Conservation (phyloP, 371 early-diverging fungal genomes). For the Mucor velutinosus region DNA sequence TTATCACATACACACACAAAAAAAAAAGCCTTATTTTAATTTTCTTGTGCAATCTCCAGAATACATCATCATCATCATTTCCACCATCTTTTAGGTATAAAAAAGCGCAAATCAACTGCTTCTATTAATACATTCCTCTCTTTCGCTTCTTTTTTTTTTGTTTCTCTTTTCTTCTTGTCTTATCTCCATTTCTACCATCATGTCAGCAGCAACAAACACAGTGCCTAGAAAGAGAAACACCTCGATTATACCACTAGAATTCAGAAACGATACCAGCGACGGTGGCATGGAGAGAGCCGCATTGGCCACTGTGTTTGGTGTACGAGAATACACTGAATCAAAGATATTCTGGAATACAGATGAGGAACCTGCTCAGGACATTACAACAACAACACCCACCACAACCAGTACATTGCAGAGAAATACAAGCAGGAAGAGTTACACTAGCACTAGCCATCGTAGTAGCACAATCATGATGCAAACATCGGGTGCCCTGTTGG, state of each 20-base stretch:
- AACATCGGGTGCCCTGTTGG: neutral
- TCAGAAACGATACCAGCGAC: slow-evolving; percentile 24
- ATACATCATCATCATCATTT: neutral
- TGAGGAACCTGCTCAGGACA: slow-evolving; percentile 15
- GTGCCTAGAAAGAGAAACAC: slow-evolving; percentile 20
- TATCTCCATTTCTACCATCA: neutral
- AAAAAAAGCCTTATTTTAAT: neutral
- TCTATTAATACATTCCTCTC: neutral
- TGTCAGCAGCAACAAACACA: neutral
- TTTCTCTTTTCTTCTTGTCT: neutral
- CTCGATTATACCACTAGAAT: slow-evolving; percentile 32
- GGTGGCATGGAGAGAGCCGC: slow-evolving; percentile 50
- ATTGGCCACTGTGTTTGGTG: slow-evolving; percentile 52
- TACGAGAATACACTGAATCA: slow-evolving; percentile 48
- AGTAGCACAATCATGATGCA: neutral
- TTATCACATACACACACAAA: neutral
- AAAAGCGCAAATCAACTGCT: neutral
- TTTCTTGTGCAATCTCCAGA: neutral
- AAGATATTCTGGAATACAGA: slow-evolving; percentile 45
- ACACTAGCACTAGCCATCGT: slow-evolving; percentile 4
- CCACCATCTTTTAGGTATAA: neutral
- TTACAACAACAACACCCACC: neutral
- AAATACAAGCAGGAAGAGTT: slow-evolving; percentile 12
- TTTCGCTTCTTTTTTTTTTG: slow-evolving; percentile 3
- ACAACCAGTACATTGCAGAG: slow-evolving; percentile 8